Conservation (phyloP, 1,284 basidiomycete genomes). For the Moesziomyces sp. region DNA sequence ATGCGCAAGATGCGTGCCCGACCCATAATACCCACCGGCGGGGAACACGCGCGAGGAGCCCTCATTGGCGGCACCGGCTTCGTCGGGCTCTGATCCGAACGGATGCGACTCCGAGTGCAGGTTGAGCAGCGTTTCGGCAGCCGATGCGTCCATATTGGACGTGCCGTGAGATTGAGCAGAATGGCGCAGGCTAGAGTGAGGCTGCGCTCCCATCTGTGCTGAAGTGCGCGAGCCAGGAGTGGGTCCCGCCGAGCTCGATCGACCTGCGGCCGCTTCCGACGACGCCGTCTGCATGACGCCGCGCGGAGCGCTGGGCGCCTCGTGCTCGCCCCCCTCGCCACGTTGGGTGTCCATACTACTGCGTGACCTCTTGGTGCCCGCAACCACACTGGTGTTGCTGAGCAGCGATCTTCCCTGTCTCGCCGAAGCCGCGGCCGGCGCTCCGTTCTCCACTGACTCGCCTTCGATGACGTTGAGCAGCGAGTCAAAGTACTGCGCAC, state of each 20-base stretch:
- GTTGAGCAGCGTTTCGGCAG: slow-evolving; percentile 43
- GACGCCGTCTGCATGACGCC: slow-evolving; percentile 9
- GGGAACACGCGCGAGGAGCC: slow-evolving; percentile 1
- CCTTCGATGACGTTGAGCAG: slow-evolving; percentile 46
- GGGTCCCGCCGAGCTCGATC: slow-evolving; percentile 17
- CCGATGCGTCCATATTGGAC: slow-evolving; percentile 32
- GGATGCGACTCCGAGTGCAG: slow-evolving; percentile 32
- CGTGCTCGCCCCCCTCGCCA: not conserved
- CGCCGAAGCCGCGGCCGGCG: not conserved
- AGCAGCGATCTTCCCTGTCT: slow-evolving; percentile 18
- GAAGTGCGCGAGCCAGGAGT: slow-evolving; percentile 1
- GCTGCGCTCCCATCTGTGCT: not conserved
- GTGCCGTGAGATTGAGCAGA: slow-evolving; percentile 1
- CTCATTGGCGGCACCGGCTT: not conserved
- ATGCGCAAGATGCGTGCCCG: slow-evolving; percentile 2
- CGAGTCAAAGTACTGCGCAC: slow-evolving; percentile 46
- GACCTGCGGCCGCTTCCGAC: not conserved
- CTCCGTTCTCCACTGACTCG: slow-evolving; percentile 4
- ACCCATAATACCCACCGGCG: slow-evolving; percentile 7
- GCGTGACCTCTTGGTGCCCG: slow-evolving; percentile 34
- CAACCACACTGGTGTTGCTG: slow-evolving; percentile 15
- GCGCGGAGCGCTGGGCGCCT: slow-evolving; percentile 3
- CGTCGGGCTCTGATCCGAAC: not conserved
- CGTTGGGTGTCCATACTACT: slow-evolving; percentile 18
- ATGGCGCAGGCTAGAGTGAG: not conserved